A percentile compares a stretch with the other conserved stretches of the same genome.
These are phyloP conservation scores for Cercospora sesami DNA, from an alignment of 2,329 filamentous ascomycete genomes.

Conservation along the genomic window DNA sequence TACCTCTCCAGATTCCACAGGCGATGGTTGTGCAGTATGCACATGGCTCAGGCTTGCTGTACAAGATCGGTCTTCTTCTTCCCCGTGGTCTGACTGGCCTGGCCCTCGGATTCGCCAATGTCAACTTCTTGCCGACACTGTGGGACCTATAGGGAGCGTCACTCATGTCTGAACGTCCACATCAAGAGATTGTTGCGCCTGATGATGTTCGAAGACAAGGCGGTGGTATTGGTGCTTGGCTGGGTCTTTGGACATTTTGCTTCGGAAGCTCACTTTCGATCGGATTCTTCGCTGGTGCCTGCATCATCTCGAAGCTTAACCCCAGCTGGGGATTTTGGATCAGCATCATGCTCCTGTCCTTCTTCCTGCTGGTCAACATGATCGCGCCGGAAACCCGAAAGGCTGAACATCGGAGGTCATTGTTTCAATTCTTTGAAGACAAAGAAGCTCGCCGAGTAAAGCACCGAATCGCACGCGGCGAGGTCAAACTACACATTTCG, in stretches of 20 bases:
- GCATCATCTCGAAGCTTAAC: constrained; percentile 63
- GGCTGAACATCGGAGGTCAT: constrained; percentile 66
- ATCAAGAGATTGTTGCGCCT: constrained; percentile 67
- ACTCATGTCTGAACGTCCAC: constrained; percentile 68
- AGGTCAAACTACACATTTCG: constrained; percentile 73
- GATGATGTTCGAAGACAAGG: constrained; percentile 72
- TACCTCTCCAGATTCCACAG: constrained; percentile 75
- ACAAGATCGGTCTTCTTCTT: constrained; percentile 62
- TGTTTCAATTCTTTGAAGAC: constrained; percentile 60
- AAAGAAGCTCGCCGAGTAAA: constrained; percentile 47
- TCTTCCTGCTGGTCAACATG: constrained; percentile 68
- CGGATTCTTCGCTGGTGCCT: constrained; percentile 70
- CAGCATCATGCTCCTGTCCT: constrained; percentile 65
- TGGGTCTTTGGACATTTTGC: constrained; percentile 76
- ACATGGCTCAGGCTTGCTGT: constrained; percentile 58
- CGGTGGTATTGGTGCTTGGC: constrained; percentile 77
- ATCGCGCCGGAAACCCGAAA: constrained; percentile 70
- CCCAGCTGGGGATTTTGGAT: constrained; percentile 77
- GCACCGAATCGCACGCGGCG: constrained; percentile 65
- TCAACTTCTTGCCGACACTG: constrained; percentile 72
- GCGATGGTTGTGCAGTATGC: constrained; percentile 63
- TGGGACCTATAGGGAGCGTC: constrained; percentile 76
- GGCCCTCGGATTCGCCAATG: constrained; percentile 71
- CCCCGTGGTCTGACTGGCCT: constrained; percentile 67
- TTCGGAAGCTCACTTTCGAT: constrained; percentile 70